These are phyloP conservation scores for Sporothrix variecibatus DNA, from an alignment of 2,329 filamentous ascomycete genomes.

Conservation along the genomic window DNA sequence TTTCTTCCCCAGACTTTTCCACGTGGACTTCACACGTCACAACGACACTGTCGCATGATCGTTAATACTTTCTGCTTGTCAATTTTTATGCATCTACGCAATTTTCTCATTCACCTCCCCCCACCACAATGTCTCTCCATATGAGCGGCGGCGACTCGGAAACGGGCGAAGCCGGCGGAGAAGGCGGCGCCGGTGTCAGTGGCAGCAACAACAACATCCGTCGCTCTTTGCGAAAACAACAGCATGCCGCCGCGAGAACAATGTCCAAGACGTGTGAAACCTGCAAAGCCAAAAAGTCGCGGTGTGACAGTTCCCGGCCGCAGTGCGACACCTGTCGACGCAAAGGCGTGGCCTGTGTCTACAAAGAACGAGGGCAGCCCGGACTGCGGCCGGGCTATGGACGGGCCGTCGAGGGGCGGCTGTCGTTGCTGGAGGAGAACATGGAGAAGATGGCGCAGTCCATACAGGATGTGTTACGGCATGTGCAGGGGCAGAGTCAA, in stretches of 20 bases:
- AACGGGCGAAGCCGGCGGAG: constrained; percentile 2
- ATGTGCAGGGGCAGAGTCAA: no score
- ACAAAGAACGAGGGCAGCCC: constrained; percentile 28
- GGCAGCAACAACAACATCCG: no score
- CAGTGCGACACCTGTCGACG: constrained; percentile 23
- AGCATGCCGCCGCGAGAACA: no score
- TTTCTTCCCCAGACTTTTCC: background rate
- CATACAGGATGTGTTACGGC: constrained; percentile 24
- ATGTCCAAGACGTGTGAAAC: constrained; percentile 26
- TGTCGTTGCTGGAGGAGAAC: constrained; percentile 25
- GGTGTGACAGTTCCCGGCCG: constrained; percentile 28
- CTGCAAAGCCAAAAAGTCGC: constrained; percentile 29
- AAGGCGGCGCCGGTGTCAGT: no score
- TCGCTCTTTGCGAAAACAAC: constrained; percentile 9
- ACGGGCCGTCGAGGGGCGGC: constrained; percentile 27
- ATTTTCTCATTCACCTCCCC: background rate
- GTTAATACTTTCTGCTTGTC: background rate
- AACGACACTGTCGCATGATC: background rate
- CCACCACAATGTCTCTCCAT: background rate
- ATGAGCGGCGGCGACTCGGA: constrained; percentile 5
- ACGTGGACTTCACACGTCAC: background rate
- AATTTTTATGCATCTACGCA: background rate
- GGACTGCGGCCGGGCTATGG: constrained; percentile 29
- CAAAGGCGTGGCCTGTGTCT: constrained; percentile 26
- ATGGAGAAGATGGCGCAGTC: constrained; percentile 23